Conservation (phyloP, 1,284 basidiomycete genomes). For the Ganoderma resinaceum region DNA sequence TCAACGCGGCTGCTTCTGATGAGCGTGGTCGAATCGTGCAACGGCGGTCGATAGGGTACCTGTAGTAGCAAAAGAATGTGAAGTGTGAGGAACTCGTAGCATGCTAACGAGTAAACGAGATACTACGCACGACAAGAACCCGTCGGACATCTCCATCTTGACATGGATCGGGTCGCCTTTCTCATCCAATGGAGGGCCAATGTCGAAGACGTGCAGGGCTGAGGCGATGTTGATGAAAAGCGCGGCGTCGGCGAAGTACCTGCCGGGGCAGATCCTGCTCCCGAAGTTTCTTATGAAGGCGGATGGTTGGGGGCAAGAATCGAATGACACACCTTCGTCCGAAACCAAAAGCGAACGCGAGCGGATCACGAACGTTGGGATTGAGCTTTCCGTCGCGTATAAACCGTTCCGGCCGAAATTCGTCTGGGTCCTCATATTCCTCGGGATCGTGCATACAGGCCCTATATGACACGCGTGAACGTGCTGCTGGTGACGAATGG, state of each 20-base stretch:
- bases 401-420: constrained; percentile 33
- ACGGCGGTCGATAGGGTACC: constrained; percentile 5
- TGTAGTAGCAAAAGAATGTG: neutral
- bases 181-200: constrained; percentile 6
- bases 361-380: constrained; percentile 21
- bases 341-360: constrained; percentile 29
- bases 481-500: neutral
- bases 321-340: constrained; percentile 27
- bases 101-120: neutral
- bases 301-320: neutral
- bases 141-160: neutral
- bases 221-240: constrained; percentile 14
- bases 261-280: constrained; percentile 9
- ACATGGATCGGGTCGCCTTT: constrained; percentile 3
- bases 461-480: constrained; percentile 10
- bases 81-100: neutral
- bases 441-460: constrained; percentile 29
- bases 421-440: constrained; percentile 26
- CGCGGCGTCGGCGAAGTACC: constrained; percentile 5
- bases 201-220: constrained; percentile 11
- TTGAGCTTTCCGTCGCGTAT: constrained; percentile 29
- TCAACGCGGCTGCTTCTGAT: neutral
- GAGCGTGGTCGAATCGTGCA: neutral
- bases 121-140: constrained; percentile 2
- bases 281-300: neutral